Evolutionary conservation across 257 asterid species (phyloP).

Genomic region (Rhazya stricta): DNA sequence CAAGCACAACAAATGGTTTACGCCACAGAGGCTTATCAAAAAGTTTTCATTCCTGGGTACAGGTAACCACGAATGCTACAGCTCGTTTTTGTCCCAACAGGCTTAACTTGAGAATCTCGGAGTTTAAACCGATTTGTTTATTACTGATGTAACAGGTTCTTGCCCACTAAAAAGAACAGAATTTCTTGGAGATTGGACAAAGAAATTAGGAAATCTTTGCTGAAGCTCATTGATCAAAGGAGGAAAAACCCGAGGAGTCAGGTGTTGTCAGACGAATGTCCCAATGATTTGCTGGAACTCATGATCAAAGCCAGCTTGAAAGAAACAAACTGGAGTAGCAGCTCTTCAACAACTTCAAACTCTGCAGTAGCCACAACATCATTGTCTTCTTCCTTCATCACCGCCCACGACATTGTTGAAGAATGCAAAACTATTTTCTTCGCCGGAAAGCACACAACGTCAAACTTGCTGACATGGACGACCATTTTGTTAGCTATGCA

Average conservation of each 20-base stretch:
- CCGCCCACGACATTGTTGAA: slow-evolving; percentile 66
- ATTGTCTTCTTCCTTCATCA: slow-evolving; percentile 17
- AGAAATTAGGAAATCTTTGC: slow-evolving; percentile 60
- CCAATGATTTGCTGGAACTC: slow-evolving; percentile 66
- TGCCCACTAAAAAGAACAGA: slow-evolving; percentile 79
- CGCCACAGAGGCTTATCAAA: slow-evolving; percentile 77
- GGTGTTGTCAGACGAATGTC: slow-evolving; percentile 53
- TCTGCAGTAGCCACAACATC: slow-evolving; percentile 2
- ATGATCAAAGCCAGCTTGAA: slow-evolving; percentile 59
- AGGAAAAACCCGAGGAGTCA: slow-evolving; percentile 16
- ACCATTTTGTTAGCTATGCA: slow-evolving; percentile 83
- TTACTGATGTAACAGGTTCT: slow-evolving; percentile 34
- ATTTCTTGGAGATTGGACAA: slow-evolving; percentile 80
- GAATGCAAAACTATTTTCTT: slow-evolving; percentile 93
- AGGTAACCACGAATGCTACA: slow-evolving; percentile 30
- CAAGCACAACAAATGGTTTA: slow-evolving; percentile 80
- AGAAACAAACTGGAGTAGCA: slow-evolving; percentile 10
- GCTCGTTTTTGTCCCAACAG: neutral
- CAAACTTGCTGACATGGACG: slow-evolving; percentile 89
- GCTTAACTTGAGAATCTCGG: slow-evolving; percentile 15
- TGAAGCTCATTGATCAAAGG: slow-evolving; percentile 57
- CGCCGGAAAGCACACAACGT: slow-evolving; percentile 85
- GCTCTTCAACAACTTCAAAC: neutral
- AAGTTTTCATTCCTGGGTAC: slow-evolving; percentile 66
- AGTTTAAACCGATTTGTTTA: slow-evolving; percentile 2